phyloP scores from a whole-genome alignment of 1,284 basidiomycete genomes.

The Erythrobasidium hasegawianum region DNA sequence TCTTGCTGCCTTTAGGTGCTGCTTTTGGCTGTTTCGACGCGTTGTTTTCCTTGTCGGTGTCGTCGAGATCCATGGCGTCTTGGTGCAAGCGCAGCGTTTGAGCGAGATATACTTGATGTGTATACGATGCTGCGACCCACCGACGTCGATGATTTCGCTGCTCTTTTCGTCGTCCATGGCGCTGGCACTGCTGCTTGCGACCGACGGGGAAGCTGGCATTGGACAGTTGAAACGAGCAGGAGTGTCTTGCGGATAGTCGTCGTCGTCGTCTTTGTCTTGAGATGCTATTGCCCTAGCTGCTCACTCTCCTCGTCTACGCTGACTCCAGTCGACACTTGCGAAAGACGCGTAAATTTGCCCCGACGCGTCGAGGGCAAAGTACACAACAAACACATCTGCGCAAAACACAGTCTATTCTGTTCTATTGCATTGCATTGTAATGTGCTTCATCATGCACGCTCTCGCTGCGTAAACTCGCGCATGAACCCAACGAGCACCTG shows the following conservation, averaged over 20 bases:
- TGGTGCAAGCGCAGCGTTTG: no score
- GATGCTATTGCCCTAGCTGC: no score
- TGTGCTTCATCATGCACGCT: neutral
- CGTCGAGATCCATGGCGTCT: neutral
- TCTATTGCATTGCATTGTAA: no score
- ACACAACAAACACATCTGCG: no score
- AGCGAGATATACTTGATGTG: no score
- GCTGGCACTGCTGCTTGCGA: neutral
- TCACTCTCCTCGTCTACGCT: no score
- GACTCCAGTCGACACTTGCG: no score
- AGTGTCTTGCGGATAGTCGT: no score
- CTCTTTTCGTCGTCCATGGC: neutral
- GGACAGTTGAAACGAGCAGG: no score
- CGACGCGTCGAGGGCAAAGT: no score
- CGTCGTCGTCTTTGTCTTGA: neutral
- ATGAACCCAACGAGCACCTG: constrained; percentile 54
- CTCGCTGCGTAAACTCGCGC: constrained; percentile 47
- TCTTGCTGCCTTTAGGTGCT: neutral
- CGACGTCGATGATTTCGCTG: constrained; percentile 1
- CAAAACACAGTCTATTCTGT: no score
- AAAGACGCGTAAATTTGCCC: no score
- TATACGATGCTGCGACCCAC: neutral
- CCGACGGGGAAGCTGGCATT: neutral
- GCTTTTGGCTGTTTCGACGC: neutral
- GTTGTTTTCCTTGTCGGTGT: neutral